phyloP scores from a whole-genome alignment of 78 protist species.

The Dictyostelium citrinum region DNA sequence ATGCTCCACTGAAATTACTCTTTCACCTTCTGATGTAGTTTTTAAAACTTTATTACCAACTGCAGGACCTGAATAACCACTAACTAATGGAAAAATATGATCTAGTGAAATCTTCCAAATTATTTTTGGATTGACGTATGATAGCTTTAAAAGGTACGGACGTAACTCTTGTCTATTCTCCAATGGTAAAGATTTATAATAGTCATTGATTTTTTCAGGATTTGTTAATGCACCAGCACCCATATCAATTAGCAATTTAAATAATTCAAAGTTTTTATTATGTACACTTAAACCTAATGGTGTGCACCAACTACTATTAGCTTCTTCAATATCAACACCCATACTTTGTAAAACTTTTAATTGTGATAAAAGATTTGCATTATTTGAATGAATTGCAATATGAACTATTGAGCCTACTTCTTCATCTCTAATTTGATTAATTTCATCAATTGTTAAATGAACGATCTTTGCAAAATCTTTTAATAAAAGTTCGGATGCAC shows the following conservation, averaged over 20 bases:
- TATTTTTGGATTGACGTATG: background rate
- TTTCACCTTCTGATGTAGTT: constrained; percentile 4
- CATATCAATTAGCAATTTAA: background rate
- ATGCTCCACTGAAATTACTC: background rate
- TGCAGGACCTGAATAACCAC: background rate
- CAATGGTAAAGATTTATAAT: background rate
- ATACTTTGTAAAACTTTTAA: background rate
- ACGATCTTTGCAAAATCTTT: background rate
- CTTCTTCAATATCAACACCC: background rate
- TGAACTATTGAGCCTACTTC: background rate
- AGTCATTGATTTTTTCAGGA: background rate
- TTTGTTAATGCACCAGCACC: constrained; percentile 1
- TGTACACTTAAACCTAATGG: background rate
- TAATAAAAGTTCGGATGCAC: background rate
- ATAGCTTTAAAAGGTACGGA: background rate
- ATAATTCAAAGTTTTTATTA: background rate
- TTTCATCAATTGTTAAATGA: background rate
- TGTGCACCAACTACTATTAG: background rate
- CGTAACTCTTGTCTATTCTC: background rate
- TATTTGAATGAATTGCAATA: background rate
- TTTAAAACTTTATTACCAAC: background rate
- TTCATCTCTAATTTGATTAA: background rate
- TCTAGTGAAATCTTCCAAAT: background rate
- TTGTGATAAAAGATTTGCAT: background rate
- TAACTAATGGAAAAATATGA: background rate